Base-by-base conservation (phyloP, 208 protist species). In the Crithidia expoeki region DNA sequence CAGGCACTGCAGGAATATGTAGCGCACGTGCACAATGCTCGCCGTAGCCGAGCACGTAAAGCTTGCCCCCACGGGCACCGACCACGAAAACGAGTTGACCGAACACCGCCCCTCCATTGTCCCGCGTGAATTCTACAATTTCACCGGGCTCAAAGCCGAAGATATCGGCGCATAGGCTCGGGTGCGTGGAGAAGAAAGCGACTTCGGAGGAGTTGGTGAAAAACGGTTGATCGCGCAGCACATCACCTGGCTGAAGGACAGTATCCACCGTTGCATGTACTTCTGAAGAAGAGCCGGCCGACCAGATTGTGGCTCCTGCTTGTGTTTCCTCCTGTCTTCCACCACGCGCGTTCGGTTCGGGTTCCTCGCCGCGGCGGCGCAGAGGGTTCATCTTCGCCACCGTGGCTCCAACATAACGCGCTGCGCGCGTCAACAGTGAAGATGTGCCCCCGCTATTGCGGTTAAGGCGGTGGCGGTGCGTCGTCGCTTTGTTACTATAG, bases 221-320 rank as follows among this genome's bases (percentile, higher is more conserved):
- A 64, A 88, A 96, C 27, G 91, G 79, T 23, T 90, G 57, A 49
- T 93, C 88, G 4, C 91, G 86, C 14, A 96, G 25, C 12, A 89
- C 68, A 25, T 87, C 86, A 33, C 90, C 87, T 0, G 79, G 79
- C 11, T 47, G 46, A 23, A 89, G 76, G 11, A 46, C 52, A 6
- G 46, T 5, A 11, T 17, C 52, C n/a, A 28, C 9, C 3, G 6
- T 0, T 2, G 38, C 56, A 50, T 4, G 2, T 10, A 2, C 30
- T 36, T 5, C 16, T 1, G 23, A 49, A 17, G 58, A 34, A 11
- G 21, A 16, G 3, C 5, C 36, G 30, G 57, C 3, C 12, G 19
- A 4, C 57, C 2, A 7, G n/a, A n/a, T n/a, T n/a, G n/a, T 36
- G 28, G 19, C 10, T 17, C 38, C 16, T 56, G 14, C 25, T 69